Base-by-base conservation (phyloP, 2,329 filamentous ascomycete species). In the Clathrospora elynae region DNA sequence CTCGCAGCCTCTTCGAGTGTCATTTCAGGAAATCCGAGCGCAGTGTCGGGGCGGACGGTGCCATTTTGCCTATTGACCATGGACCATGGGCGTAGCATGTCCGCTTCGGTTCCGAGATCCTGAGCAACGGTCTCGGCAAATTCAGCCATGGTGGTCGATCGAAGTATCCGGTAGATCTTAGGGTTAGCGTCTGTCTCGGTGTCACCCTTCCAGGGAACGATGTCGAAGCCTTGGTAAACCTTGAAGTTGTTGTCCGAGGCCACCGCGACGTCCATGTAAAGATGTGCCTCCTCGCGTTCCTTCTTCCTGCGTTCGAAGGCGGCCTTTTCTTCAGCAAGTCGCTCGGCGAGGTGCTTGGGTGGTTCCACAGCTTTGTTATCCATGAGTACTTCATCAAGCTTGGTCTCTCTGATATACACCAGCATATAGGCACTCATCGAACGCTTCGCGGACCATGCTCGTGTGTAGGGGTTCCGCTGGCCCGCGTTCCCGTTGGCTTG, bases 51-150 rank as follows among this genome's bases (percentile, higher is more conserved):
- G 12, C 93, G 84, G 24, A 90, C 86, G 0, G 93, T 99, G 71
- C 96, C 96, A 68, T 99, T 99, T 69, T 99, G 93, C 8, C 93
- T 86, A 66, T 96, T 97, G 1, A 99, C 93, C 91, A 99, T 96
- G 40, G 90, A 83, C 95, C 93, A 99, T 12, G 96, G 81, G 14
- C 93, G 83, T 16, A 97, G 73, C 49, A 82, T 81, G 42, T 83
- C 83, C 0, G 86, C 77, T 30, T 91, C 84, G 35, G 87, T 71
- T 0, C 76, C 78, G 35, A 87, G 77, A 42, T 95, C 87, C 25
- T 82, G 72, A 0, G 87, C 90, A 46, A 97, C 79, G 14, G 79
- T 78, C 17, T 77, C 75, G 4, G 85, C 81, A 50, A 97, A 85
- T 6, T 96, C 87, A 32, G 83, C 76, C 52, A 97, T 80, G 1